Percentiles rank a stretch among this genome's conserved stretches.
These are phyloP conservation scores for Macrocybe gigantea DNA, from an alignment of 768 basidiomycete genomes.

Conservation along the genomic window DNA sequence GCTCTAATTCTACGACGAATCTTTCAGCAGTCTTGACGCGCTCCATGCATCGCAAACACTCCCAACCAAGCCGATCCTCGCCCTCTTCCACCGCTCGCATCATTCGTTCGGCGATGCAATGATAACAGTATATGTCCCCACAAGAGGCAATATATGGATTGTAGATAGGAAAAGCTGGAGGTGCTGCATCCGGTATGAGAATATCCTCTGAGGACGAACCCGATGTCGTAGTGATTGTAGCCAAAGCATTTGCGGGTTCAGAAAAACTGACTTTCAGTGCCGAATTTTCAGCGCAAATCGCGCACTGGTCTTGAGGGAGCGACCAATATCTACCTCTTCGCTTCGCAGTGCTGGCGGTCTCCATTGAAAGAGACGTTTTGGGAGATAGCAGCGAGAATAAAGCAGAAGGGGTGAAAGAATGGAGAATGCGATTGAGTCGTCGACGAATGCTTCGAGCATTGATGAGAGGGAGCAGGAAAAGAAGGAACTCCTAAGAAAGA, in stretches of 20 bases:
- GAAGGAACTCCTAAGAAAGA: slow-evolving; percentile 76
- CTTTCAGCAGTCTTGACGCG: slow-evolving; percentile 61
- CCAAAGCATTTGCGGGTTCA: slow-evolving; percentile 46
- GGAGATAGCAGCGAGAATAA: slow-evolving; percentile 24
- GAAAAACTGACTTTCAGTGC: slow-evolving; percentile 53
- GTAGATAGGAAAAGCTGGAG: slow-evolving; percentile 61
- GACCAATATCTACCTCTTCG: slow-evolving; percentile 60
- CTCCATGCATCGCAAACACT: slow-evolving; percentile 76
- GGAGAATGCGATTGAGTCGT: slow-evolving; percentile 34
- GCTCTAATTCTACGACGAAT: slow-evolving; percentile 38
- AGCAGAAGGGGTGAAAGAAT: slow-evolving; percentile 21
- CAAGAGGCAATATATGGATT: slow-evolving; percentile 82
- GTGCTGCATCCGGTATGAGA: slow-evolving; percentile 16
- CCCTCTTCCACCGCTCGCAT: slow-evolving; percentile 66
- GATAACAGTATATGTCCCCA: slow-evolving; percentile 89
- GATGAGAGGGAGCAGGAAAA: slow-evolving; percentile 86
- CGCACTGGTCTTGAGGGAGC: slow-evolving; percentile 74
- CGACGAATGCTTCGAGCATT: slow-evolving; percentile 63
- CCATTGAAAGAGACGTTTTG: slow-evolving; percentile 5
- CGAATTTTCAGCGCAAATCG: slow-evolving; percentile 82
- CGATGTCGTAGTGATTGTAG: slow-evolving; percentile 20
- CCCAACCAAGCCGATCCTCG: slow-evolving; percentile 58
- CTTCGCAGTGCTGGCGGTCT: slow-evolving; percentile 5
- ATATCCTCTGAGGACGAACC: slow-evolving; percentile 19
- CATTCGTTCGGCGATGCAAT: slow-evolving; percentile 83